Evolutionary conservation across 805 yeast genomes (phyloP), one percentile per base, ranked within the genome.

Genomic region (Diddensiella transvaalensis): DNA sequence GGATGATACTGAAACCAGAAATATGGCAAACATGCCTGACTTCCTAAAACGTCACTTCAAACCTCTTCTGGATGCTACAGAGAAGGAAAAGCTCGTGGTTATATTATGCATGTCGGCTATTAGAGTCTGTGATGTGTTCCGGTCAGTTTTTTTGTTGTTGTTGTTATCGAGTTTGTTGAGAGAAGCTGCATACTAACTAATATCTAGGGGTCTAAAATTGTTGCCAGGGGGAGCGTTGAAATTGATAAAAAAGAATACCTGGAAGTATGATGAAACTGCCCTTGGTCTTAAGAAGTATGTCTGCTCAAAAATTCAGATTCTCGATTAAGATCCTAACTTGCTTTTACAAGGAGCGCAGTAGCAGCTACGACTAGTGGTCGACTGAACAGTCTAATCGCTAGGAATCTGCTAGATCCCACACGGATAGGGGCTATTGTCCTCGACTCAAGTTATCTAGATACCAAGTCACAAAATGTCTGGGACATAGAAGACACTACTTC

Each of bases 61-160:
- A 17, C 17, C 32, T 23, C 15, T 43, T 4, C 5, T 41, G 6
- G 13, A 50, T 33, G 47, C 24, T 15, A 24, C 42, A 26, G 18
- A 40, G 21, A 42, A 53, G 44, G 52, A 49, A 23, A 74, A 76
- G 46, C 69, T 75, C 66, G 62, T 80, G 54, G 65, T 83, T 13
- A 66, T 83, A 1, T 59, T 84, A 13, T 76, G 90, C 0, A 76
- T 85, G 72, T 87, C 96, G 0, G 93, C 96, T 8, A 70, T 88
- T 21, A 75, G 97, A 56, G 93, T 88, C 1, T 91, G 96, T 60
- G 96, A 90, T 59, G 75, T 88, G 8, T 26, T 26, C 13, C 32
- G 32, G 32, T 26, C 8, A 26, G 32, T 26, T n/a, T n/a, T n/a
- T n/a, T n/a, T n/a, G n/a, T n/a, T n/a, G n/a, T n/a, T n/a, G n/a